Percentiles rank a stretch among this genome's conserved stretches.
phyloP scores from a whole-genome alignment of 139 green algal genomes.

The Asterochloris sp. region DNA sequence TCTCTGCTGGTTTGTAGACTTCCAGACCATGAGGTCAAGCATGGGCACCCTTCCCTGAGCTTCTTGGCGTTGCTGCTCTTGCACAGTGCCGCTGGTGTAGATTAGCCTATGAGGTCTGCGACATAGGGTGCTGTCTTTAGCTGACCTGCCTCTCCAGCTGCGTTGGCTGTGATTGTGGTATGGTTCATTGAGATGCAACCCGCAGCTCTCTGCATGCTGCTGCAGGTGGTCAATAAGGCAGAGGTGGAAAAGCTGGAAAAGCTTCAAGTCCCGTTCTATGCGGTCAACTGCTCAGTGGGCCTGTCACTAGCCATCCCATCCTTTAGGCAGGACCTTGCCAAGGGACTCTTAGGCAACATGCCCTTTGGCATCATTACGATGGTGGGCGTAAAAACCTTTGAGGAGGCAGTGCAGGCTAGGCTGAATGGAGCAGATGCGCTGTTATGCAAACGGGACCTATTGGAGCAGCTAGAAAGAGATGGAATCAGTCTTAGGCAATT shows the following conservation, averaged over 20 bases:
- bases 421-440: conserved; percentile 61
- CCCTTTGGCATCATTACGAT: conserved; percentile 54
- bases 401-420: conserved; percentile 57
- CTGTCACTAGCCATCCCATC: conserved; percentile 57
- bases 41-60: background rate
- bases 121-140: too few relatives aligned
- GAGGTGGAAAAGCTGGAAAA: conserved; percentile 45
- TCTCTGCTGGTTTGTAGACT: background rate
- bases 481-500: conserved; percentile 9
- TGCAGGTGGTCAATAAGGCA: conserved; percentile 56
- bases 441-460: conserved; percentile 67
- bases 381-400: conserved; percentile 51
- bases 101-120: background rate
- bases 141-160: background rate
- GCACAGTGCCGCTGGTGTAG: background rate
- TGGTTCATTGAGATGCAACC: background rate
- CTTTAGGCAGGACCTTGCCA: conserved; percentile 58
- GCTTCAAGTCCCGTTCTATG: conserved; percentile 25
- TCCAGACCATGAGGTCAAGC: background rate
- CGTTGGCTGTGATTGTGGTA: background rate
- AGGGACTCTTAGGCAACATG: conserved; percentile 62
- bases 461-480: conserved; percentile 25
- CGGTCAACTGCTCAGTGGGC: conserved; percentile 45
- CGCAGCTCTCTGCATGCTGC: background rate
- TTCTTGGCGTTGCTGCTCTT: background rate